phyloP scores from a whole-genome alignment of 176 grass and related monocot genomes.

The Eremochloa ophiuroides region DNA sequence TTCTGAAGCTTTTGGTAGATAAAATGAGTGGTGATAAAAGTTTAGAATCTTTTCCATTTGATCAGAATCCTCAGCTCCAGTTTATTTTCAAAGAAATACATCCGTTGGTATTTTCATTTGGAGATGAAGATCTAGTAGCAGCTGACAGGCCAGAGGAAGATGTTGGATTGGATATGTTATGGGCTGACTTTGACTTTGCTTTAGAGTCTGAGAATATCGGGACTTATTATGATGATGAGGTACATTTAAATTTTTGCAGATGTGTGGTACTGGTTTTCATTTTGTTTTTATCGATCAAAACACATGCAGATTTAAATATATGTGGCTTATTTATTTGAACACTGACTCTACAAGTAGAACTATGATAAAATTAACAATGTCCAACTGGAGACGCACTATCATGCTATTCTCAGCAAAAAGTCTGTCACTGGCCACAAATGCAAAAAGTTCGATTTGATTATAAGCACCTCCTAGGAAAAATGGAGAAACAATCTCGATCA shows the following conservation, averaged over 20 bases:
- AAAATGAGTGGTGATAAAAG: slow-evolving; percentile 41
- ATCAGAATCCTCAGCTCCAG: slow-evolving; percentile 40
- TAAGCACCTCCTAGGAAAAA: background rate
- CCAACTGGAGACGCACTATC: background rate
- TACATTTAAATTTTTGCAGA: slow-evolving; percentile 31
- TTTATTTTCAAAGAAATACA: slow-evolving; percentile 49
- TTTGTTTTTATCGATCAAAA: slow-evolving; percentile 11
- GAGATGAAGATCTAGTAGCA: slow-evolving; percentile 37
- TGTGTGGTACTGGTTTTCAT: slow-evolving; percentile 1
- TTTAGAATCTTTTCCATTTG: slow-evolving; percentile 30
- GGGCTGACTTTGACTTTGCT: slow-evolving; percentile 85
- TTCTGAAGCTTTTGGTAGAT: slow-evolving; percentile 60
- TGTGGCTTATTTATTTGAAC: background rate
- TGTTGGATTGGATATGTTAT: slow-evolving; percentile 47
- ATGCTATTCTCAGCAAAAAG: background rate
- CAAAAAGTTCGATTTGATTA: background rate
- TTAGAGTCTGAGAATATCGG: slow-evolving; percentile 76
- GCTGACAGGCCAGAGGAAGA: slow-evolving; percentile 48
- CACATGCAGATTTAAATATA: background rate
- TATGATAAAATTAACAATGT: background rate
- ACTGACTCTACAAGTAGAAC: background rate
- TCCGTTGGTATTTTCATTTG: slow-evolving; percentile 77
- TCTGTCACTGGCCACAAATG: background rate
- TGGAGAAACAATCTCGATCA: background rate
- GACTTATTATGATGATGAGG: slow-evolving; percentile 71